Conservation (phyloP, 768 basidiomycete species). For the Termitomyces sp. region DNA sequence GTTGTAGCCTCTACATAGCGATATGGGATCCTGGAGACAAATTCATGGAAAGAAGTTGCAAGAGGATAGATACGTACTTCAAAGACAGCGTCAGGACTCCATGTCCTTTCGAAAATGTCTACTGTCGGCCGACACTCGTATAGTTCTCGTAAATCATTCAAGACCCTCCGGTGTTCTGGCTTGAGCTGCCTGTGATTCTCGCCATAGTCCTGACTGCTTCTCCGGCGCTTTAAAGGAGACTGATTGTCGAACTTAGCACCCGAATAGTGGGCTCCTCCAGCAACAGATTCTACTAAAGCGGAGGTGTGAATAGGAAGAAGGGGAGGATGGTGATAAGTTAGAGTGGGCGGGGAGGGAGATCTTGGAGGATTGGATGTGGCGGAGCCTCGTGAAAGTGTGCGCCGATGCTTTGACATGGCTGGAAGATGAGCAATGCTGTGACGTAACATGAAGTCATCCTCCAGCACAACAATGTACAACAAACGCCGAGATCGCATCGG, state of each 20-base stretch:
- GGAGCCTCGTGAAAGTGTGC: conserved; percentile 19
- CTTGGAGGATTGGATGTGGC: conserved; percentile 18
- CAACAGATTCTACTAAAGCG: conserved; percentile 53
- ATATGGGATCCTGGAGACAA: conserved; percentile 43
- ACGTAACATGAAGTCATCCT: conserved; percentile 13
- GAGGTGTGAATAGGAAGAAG: conserved; percentile 47
- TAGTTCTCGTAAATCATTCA: conserved; percentile 57
- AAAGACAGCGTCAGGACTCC: conserved; percentile 51
- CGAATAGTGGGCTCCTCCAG: conserved; percentile 62
- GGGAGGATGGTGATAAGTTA: conserved; percentile 46
- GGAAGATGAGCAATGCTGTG: conserved; percentile 2
- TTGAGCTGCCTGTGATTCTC: conserved; percentile 36
- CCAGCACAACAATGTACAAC: conserved; percentile 3
- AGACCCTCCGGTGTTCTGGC: conserved; percentile 41
- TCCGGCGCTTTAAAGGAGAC: conserved; percentile 30
- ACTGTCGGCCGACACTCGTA: conserved; percentile 52
- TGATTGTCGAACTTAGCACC: conserved; percentile 43
- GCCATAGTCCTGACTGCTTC: conserved; percentile 31
- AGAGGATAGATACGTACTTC: conserved; percentile 36
- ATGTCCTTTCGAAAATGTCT: conserved; percentile 51
- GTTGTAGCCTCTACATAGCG: conserved; percentile 44
- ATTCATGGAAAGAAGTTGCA: background rate
- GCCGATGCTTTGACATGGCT: conserved; percentile 15
- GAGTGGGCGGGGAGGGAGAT: conserved; percentile 38
- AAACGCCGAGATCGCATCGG: conserved; percentile 8